phyloP scores from a whole-genome alignment of 805 yeast genomes.

The Metschnikowia sp. region DNA sequence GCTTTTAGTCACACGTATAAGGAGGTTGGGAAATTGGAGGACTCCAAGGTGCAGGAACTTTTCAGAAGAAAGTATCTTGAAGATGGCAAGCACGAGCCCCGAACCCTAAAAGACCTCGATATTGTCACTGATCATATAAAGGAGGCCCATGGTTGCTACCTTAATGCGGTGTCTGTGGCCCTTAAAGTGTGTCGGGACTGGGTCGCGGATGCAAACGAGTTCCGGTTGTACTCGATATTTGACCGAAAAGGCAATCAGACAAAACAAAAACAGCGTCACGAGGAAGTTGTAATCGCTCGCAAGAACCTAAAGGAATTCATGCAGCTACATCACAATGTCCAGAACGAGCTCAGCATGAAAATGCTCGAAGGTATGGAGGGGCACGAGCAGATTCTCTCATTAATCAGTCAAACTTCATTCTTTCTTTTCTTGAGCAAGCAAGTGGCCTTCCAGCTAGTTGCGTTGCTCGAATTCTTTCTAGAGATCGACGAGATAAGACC shows the following conservation, averaged over 20 bases:
- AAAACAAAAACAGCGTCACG: conserved; percentile 18
- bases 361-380: conserved; percentile 7
- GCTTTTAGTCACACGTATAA: conserved; percentile 27
- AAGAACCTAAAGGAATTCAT: conserved; percentile 6
- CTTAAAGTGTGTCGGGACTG: conserved; percentile 21
- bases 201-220: conserved; percentile 29
- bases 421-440: conserved; percentile 20
- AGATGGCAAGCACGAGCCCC: conserved; percentile 12
- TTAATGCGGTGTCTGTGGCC: conserved; percentile 18
- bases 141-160: conserved; percentile 15
- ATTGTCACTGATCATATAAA: conserved; percentile 21
- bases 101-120: conserved; percentile 25
- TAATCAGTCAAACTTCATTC: conserved; percentile 25
- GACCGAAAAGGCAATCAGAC: conserved; percentile 7
- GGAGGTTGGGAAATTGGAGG: conserved; percentile 29
- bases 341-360: conserved; percentile 5
- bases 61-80: conserved; percentile 17
- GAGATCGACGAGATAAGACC: conserved; percentile 23
- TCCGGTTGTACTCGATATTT: conserved; percentile 19
- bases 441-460: conserved; percentile 14
- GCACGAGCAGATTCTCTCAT: conserved; percentile 25
- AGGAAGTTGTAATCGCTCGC: conserved; percentile 13
- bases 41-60: conserved; percentile 17
- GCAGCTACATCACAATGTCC: conserved; percentile 6
- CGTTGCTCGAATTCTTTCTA: conserved; percentile 20